These are phyloP conservation scores for Talaromyces adpressus DNA, from an alignment of 495 filamentous ascomycete species.

Conservation along the genomic window DNA sequence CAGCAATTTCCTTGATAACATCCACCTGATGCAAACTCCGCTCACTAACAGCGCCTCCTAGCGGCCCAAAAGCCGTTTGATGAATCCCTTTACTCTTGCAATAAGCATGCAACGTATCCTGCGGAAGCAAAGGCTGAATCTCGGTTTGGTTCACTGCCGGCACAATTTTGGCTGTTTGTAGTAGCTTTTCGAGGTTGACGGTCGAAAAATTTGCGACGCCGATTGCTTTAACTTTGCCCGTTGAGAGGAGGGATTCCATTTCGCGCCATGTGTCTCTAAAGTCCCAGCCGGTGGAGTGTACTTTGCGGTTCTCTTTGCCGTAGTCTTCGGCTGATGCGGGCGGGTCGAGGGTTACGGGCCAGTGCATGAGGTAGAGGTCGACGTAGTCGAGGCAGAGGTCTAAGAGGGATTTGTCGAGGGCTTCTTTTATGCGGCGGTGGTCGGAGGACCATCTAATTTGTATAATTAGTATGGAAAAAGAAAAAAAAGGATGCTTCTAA, in stretches of 20 bases:
- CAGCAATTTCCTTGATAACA: constrained; percentile 43
- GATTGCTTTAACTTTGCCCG: no score
- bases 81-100: constrained; percentile 48
- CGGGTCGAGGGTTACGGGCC: constrained; percentile 53
- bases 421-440: no score
- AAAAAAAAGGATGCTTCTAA: no score
- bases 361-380: constrained; percentile 65
- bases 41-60: constrained; percentile 40
- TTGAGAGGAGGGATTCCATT: no score
- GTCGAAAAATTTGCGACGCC: no score
- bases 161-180: no score
- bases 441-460: no score
- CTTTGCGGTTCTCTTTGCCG: constrained; percentile 33
- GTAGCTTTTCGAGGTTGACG: no score
- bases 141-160: constrained; percentile 55
- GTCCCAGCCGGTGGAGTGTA: constrained; percentile 23
- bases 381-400: constrained; percentile 55
- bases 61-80: constrained; percentile 57
- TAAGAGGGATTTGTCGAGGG: constrained; percentile 49
- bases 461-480: no score
- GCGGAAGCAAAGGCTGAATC: constrained; percentile 49
- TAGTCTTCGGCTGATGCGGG: constrained; percentile 16
- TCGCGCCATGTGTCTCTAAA: no score
- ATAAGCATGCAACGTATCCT: constrained; percentile 45
- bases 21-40: constrained; percentile 44